Evolutionary conservation across 1,284 basidiomycete genomes (phyloP), one percentile per base, ranked within the genome.

Genomic region (Heterobasidion irregulare): DNA sequence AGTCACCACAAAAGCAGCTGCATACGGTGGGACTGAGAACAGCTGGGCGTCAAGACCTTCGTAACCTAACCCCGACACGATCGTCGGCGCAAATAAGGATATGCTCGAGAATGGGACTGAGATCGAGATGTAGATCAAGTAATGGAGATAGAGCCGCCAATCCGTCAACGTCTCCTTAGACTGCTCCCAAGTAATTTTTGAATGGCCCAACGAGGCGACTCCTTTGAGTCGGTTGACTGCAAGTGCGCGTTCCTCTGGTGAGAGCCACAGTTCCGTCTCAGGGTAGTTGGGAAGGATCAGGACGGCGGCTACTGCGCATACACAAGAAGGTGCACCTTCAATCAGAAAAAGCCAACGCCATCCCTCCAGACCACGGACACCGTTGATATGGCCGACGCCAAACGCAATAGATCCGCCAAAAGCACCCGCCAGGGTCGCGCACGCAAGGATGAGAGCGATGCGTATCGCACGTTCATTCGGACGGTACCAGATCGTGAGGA

Each of bases 21-120:
- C 72, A 52, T 76, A 80, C n/a, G 78, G 77, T 26, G 80, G 80
- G 2, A 82, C 80, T 2, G 78, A 78, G 68, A 77, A 75, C 16
- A 83, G 71, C 63, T 83, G 80, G 1, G 79, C 77, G 35, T 66
- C 58, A 9, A 78, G 71, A 36, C 69, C 67, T 26, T 66, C 68
- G 64, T 76, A 77, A 4, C 79, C 79, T 16, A 80, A 64, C 10
- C 66, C 70, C 34, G 68, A 61, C 46, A 68, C 64, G 58, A 72
- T 72, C 16, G 71, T 70, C 36, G 71, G 71, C 50, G 66, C 57
- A 58, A 72, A 72, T 9, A 72, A 58, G 9, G 69, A 70, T 46
- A 71, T 59, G 58, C 66, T 69, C 18, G 65, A 66, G 56, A 71
- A 70, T 6, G 70, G 69, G 10, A 68, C 61, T 5, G 68, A 69